phyloP scores from a whole-genome alignment of 148 eudicot species.

The Chenopodium berlandieri region DNA sequence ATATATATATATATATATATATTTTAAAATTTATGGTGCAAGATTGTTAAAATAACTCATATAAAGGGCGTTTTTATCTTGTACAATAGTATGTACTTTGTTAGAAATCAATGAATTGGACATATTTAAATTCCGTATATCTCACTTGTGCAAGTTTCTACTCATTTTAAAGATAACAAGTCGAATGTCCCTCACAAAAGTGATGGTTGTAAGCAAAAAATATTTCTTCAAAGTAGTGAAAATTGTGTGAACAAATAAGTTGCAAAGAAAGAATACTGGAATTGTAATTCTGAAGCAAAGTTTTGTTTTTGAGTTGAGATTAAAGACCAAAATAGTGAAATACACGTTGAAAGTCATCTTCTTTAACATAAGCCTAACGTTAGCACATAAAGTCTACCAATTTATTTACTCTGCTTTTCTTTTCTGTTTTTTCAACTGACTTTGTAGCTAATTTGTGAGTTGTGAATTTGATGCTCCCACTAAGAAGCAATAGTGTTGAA shows the following conservation, averaged over 20 bases:
- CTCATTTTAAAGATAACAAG: no score
- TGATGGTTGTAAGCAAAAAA: neutral
- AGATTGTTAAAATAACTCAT: no score
- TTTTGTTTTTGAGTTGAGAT: neutral
- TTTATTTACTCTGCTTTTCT: neutral
- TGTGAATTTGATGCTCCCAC: neutral
- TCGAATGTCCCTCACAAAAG: neutral
- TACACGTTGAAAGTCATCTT: neutral
- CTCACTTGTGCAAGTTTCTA: no score
- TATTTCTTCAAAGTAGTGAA: slow-evolving; percentile 1
- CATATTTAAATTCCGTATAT: no score
- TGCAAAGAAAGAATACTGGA: neutral
- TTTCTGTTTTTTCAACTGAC: neutral
- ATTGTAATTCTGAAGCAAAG: slow-evolving; percentile 22
- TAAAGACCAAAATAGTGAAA: neutral
- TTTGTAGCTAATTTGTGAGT: neutral
- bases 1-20: no score
- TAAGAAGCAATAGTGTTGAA: neutral
- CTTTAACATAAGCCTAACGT: neutral
- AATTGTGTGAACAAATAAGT: slow-evolving; percentile 18
- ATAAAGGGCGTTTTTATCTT: no score
- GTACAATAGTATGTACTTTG: no score
- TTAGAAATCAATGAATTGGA: no score
- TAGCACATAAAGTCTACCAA: neutral
- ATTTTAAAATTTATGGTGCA: no score